Evolutionary conservation across 2,329 filamentous ascomycete genomes (phyloP), one percentile per base, ranked within the genome.

Genomic region (Microdochium paspali): DNA sequence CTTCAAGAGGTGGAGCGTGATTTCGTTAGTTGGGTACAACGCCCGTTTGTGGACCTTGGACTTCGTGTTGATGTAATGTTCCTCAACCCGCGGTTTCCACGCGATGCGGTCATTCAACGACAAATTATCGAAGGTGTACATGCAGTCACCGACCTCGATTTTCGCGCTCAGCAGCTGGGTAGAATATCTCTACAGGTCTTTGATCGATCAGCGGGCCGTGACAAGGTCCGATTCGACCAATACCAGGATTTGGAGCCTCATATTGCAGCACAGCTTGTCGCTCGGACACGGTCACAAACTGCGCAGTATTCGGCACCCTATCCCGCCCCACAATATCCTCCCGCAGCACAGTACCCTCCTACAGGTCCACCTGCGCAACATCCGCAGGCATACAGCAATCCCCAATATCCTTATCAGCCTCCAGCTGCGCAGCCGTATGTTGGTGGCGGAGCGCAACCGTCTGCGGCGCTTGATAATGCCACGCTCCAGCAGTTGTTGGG

Each of bases 41-140:
- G 77, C 28, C 77, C 82, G 0, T 94, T 97, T 62, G 74, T 78
- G 49, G 74, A 77, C 28, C 82, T 84, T 47, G 82, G 82, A 2
- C 71, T 97, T 31, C 84, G 79, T 50, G 83, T 84, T 13, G 86
- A 94, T 57, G 82, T 90, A 20, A 83, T 95, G 66, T 85, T 86
- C 55, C 72, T 96, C 43, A 85, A 83, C 47, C 82, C 88, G 25
- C 81, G 86, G 21, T 80, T 94, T 43, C 79, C 86, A 18, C 82
- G 90, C 51, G 80, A 85, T 30, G 79, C 84, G 4, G 82, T 95
- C n/a, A 80, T 96, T 46, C 83, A 88, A 54, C 78, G 87, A 46
- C 89, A 95, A 61, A 87, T 94, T 31, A 70, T 90, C 10, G 90
- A 97, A 64, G 91, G 93, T 18, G 91, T 96, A 1, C 77, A 87